phyloP scores from a whole-genome alignment of 2,329 filamentous ascomycete species.

The Trichophyton rubrum region DNA sequence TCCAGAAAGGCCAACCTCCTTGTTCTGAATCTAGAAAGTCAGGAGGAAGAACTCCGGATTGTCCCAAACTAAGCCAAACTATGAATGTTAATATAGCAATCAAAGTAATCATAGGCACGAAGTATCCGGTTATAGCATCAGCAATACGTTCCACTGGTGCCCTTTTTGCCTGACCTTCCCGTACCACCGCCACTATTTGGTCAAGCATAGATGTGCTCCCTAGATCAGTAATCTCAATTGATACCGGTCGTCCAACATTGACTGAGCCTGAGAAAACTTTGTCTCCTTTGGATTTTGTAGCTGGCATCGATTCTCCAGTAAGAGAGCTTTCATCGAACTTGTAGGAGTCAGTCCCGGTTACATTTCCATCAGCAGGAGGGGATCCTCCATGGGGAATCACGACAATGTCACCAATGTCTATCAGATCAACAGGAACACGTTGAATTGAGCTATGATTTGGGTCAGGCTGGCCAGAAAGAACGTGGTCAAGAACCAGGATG shows the following conservation, averaged over 20 bases:
- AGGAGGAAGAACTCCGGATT: constrained; percentile 31
- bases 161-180: constrained; percentile 38
- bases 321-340: constrained; percentile 83
- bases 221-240: constrained; percentile 32
- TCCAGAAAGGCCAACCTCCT: constrained; percentile 41
- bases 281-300: constrained; percentile 31
- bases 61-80: constrained; percentile 35
- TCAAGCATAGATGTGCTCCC: constrained; percentile 40
- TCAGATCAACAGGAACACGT: constrained; percentile 50
- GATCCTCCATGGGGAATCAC: constrained; percentile 67
- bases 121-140: constrained; percentile 37
- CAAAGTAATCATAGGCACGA: constrained; percentile 38
- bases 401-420: constrained; percentile 64
- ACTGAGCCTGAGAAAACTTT: constrained; percentile 37
- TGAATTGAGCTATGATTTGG: constrained; percentile 17
- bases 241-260: constrained; percentile 36
- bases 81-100: constrained; percentile 37
- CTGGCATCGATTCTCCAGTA: constrained; percentile 46
- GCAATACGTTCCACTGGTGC: constrained; percentile 38
- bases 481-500: constrained; percentile 42
- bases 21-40: constrained; percentile 41
- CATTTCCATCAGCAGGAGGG: constrained; percentile 65
- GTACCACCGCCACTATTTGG: constrained; percentile 37
- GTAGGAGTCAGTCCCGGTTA: constrained; percentile 46
- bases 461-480: constrained; percentile 6